phyloP scores from a whole-genome alignment of 345 rosid species.

The Eucalyptus erythrocorys region DNA sequence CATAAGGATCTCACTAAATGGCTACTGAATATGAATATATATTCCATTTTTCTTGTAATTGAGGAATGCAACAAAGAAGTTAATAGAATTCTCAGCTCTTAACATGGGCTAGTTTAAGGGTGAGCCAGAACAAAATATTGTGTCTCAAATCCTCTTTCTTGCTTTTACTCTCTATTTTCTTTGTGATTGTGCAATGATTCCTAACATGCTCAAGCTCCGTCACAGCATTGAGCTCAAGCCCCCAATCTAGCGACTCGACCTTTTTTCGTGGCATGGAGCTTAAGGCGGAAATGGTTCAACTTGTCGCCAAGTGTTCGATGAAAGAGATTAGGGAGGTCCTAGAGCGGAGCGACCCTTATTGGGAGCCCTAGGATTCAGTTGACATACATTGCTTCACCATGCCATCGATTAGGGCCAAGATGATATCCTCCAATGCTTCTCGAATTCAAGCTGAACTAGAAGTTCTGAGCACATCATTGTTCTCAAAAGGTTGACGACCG shows the following conservation, averaged over 20 bases:
- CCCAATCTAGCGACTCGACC: background rate
- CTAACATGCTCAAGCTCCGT: rapidly evolving
- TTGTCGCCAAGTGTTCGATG: background rate
- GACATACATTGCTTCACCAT: too few species aligned
- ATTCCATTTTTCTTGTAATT: too few species aligned
- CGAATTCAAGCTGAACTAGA: too few species aligned
- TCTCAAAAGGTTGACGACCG: too few species aligned
- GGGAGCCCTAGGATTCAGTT: too few species aligned
- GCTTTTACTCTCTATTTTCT: background rate
- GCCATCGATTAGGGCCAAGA: too few species aligned
- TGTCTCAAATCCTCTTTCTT: background rate
- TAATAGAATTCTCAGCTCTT: background rate
- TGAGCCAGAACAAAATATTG: background rate
- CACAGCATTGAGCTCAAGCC: background rate
- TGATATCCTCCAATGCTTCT: too few species aligned
- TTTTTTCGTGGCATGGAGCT: background rate
- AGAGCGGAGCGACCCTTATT: too few species aligned
- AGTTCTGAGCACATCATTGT: too few species aligned
- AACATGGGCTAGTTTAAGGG: background rate
- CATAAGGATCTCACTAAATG: rapidly evolving
- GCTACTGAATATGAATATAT: too few species aligned
- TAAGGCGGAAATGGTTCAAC: background rate
- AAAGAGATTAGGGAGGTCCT: too few species aligned
- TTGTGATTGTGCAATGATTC: too few species aligned
- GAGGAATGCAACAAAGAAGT: background rate